Conservation (phyloP, 179 eudicot species). For the Silene noctiflora region DNA sequence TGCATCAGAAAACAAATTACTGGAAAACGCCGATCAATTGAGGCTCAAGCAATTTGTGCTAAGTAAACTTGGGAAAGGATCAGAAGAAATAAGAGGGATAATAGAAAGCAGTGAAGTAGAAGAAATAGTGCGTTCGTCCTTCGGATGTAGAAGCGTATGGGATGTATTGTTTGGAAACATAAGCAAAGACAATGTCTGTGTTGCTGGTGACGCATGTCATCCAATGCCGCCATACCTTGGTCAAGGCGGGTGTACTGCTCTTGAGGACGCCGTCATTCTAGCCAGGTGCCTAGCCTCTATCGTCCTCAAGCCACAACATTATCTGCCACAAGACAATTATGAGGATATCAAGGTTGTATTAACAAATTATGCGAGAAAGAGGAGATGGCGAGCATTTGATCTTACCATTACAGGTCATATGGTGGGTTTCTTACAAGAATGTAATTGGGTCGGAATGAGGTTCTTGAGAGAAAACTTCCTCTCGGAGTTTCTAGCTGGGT, state of each 20-base stretch:
- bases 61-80: conserved; percentile 36
- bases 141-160: conserved; percentile 38
- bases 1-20: conserved; percentile 27
- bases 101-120: conserved; percentile 36
- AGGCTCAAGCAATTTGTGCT: conserved; percentile 45
- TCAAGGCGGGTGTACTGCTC: conserved; percentile 56
- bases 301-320: conserved; percentile 19
- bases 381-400: conserved; percentile 40
- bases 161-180: conserved; percentile 35
- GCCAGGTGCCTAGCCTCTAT: conserved; percentile 38
- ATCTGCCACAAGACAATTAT: conserved; percentile 5
- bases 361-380: conserved; percentile 24
- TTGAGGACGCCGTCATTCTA: conserved; percentile 49
- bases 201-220: conserved; percentile 56
- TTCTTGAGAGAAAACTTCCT: conserved; percentile 31
- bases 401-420: conserved; percentile 23
- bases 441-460: conserved; percentile 26
- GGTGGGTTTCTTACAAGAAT: conserved; percentile 26
- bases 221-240: conserved; percentile 64
- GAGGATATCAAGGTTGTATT: conserved; percentile 33
- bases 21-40: conserved; percentile 33
- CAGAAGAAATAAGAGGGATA: conserved; percentile 24
- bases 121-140: conserved; percentile 28
- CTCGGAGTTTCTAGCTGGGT: conserved; percentile 19
- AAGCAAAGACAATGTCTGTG: conserved; percentile 50